Evolutionary conservation across 305 asterid species (phyloP), one percentile per base, ranked within the genome.

Genomic region (Lippia alba): DNA sequence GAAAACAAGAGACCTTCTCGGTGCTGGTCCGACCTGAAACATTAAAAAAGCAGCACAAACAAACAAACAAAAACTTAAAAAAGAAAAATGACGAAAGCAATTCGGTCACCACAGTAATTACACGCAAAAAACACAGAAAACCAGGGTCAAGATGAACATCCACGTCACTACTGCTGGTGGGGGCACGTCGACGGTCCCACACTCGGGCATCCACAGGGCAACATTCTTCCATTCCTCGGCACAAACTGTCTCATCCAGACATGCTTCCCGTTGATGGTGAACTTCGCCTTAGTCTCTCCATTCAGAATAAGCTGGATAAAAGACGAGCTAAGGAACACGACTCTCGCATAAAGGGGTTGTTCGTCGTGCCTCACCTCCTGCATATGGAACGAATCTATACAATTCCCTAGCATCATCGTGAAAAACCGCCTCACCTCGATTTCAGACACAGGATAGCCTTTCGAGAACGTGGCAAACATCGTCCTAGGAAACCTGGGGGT

Each of bases 401-500:
- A 81, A 4, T 80, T 61, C 8, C 86, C 87, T 10, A 68, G 79
- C 32, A 17, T 12, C 56, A 36, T 59, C 1, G 62, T 49, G 62
- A 87, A 78, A 65, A 55, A 80, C 24, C 48, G 49, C 67, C 78
- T 70, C 16, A 86, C 73, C 67, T 82, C 92, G 7, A 3, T 33
- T 48, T 83, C 85, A 0, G 76, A 34, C 61, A 86, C 82, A 0
- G 86, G 83, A 18, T 80, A 84, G 5, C 86, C 85, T 54, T 71
- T 82, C 5, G 89, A 84, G 66, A 86, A 86, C 0, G 89, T 84
- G 34, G 76, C 86, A 19, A 84, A 86, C 83, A 84, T 76, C 16
- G 85, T 83, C 72, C 86, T 50, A 12, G 73, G 70, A 19, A 24
- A 75, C n/a, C 15, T 34, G 0, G 85, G 34, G 2, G n/a, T 54